These are phyloP conservation scores for Diplodia seriata DNA, from an alignment of 2,329 filamentous ascomycete species.

Conservation along the genomic window DNA sequence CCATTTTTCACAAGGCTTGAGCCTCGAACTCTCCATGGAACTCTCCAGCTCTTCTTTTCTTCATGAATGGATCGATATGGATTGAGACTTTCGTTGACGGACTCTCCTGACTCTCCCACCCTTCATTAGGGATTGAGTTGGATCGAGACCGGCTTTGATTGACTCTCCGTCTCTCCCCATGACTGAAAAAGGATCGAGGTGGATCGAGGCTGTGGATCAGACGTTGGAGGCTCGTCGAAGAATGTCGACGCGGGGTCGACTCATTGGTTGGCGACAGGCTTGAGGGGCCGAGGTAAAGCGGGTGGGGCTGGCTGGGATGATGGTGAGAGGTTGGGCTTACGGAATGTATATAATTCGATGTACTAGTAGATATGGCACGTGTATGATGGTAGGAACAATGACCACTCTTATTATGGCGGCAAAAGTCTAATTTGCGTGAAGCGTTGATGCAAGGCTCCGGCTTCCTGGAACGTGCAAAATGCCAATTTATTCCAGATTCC, in stretches of 20 bases:
- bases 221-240: conserved; percentile 7
- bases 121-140: not conserved
- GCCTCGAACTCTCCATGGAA: conserved; percentile 3
- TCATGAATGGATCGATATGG: conserved; percentile 6
- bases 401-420: not conserved
- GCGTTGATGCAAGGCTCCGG: not conserved
- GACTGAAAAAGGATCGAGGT: not conserved
- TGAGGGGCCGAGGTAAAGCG: not conserved
- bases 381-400: conserved; percentile 1
- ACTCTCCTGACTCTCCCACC: not conserved
- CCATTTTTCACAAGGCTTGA: not conserved
- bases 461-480: not conserved
- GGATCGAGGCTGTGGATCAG: conserved; percentile 19
- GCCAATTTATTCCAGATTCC: not conserved
- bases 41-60: conserved; percentile 12
- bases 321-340: not conserved
- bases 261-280: conserved; percentile 1
- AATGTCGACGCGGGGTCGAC: conserved; percentile 7
- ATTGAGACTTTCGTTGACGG: conserved; percentile 8
- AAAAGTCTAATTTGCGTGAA: not conserved
- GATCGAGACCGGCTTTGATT: conserved; percentile 2
- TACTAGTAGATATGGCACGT: not conserved
- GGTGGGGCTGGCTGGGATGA: not conserved
- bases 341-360: not conserved
- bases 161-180: conserved; percentile 9